Conservation (phyloP, 495 filamentous ascomycete species). For the Penicillium antarcticum region DNA sequence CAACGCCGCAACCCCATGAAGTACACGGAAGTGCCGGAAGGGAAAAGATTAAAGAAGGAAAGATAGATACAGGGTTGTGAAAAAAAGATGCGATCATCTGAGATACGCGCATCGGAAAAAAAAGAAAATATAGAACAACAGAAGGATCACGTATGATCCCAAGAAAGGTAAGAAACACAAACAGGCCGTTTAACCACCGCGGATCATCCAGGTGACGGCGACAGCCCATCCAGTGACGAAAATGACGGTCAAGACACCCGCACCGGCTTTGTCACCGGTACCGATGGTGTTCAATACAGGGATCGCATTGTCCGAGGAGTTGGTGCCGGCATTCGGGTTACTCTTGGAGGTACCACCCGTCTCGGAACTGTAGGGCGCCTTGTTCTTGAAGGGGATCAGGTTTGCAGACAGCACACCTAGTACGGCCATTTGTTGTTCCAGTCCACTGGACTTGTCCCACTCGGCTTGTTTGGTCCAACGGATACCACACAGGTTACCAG, state of each 20-base stretch:
- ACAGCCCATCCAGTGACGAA: constrained; percentile 53
- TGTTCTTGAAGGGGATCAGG: constrained; percentile 43
- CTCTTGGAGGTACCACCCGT: constrained; percentile 66
- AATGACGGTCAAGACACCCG: constrained; percentile 60
- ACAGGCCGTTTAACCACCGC: constrained; percentile 23
- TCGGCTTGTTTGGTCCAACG: constrained; percentile 43
- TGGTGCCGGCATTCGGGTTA: constrained; percentile 54
- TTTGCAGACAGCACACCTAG: constrained; percentile 54
- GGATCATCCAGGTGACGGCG: constrained; percentile 42
- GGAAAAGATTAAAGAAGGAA: background rate
- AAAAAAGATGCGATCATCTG: background rate
- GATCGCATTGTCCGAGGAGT: constrained; percentile 13
- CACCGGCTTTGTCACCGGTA: constrained; percentile 58
- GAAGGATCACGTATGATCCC: constrained; percentile 9
- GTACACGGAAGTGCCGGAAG: constrained; percentile 9
- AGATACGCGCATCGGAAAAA: background rate
- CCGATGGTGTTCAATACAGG: constrained; percentile 42
- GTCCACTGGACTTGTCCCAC: constrained; percentile 47
- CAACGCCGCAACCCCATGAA: constrained; percentile 15
- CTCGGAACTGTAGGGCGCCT: constrained; percentile 50
- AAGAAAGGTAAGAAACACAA: constrained; percentile 1
- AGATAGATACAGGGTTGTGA: constrained; percentile 13
- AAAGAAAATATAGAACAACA: constrained; percentile 15
- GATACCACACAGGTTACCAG: constrained; percentile 49
- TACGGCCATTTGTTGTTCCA: constrained; percentile 60